Evolutionary conservation across 2,329 filamentous ascomycete genomes (phyloP).

Genomic region (Nemania abortiva): DNA sequence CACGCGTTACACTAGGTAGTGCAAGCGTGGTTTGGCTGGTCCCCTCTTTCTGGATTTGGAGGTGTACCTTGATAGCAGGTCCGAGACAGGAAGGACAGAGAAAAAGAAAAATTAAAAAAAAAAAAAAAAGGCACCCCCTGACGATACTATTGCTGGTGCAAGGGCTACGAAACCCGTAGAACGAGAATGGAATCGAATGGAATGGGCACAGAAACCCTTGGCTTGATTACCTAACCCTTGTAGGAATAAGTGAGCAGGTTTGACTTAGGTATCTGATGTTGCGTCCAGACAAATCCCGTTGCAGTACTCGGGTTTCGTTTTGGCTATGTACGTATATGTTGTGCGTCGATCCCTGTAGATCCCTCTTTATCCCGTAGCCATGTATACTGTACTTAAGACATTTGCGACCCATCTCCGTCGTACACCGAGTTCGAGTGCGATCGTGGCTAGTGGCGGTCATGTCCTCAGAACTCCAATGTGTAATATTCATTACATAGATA

Average conservation of each 20-base stretch:
- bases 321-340: neutral
- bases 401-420: neutral
- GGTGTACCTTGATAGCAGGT: neutral
- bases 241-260: neutral
- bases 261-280: neutral
- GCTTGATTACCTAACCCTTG: neutral
- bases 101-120: neutral
- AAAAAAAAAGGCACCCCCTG: too few relatives aligned
- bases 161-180: neutral
- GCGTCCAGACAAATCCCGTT: neutral
- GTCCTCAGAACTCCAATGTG: slow-evolving; percentile 1
- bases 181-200: neutral
- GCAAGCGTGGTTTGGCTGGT: neutral
- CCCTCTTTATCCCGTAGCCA: neutral
- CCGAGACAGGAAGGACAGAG: neutral
- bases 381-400: neutral
- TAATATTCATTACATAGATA: slow-evolving; percentile 17
- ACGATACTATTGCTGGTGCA: neutral
- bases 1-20: slow-evolving; percentile 11
- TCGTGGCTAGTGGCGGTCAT: neutral
- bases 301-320: neutral
- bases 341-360: neutral
- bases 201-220: neutral
- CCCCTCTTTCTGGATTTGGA: neutral
- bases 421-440: neutral